phyloP scores from a whole-genome alignment of 202 grass and related monocot genomes.

The Setaria viridis region DNA sequence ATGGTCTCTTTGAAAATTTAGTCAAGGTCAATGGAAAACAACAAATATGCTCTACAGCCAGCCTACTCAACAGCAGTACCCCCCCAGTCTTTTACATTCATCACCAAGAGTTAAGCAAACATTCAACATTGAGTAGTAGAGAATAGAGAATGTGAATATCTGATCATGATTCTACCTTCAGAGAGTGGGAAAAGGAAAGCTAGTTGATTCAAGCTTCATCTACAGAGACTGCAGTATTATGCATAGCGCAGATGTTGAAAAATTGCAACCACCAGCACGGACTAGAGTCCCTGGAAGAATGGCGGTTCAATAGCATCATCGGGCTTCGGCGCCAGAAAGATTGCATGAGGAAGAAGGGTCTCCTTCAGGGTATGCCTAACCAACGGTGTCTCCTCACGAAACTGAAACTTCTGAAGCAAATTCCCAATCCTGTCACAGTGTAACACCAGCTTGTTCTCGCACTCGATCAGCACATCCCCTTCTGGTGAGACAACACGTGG shows the following conservation, averaged over 20 bases:
- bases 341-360: slow-evolving; percentile 13
- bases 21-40: neutral
- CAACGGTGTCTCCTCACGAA: neutral
- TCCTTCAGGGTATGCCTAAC: slow-evolving; percentile 16
- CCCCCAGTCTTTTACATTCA: neutral
- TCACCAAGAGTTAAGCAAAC: neutral
- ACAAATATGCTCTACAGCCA: neutral
- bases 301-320: neutral
- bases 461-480: slow-evolving; percentile 27
- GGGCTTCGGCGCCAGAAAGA: neutral
- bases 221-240: slow-evolving; percentile 8
- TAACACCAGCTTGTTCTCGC: neutral
- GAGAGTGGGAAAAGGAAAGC: neutral
- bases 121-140: neutral
- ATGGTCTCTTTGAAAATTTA: neutral
- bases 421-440: slow-evolving; percentile 16
- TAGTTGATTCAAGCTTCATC: neutral
- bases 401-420: slow-evolving; percentile 6
- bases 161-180: neutral
- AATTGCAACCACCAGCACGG: neutral
- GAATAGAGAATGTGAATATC: neutral
- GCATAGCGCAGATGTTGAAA: neutral
- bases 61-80: neutral
- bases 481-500: neutral
- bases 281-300: slow-evolving; percentile 22